A percentile compares a stretch with the other conserved stretches of the same genome.
These are phyloP conservation scores for Lecanosticta acicola DNA, from an alignment of 2,329 filamentous ascomycete species.

Conservation along the genomic window DNA sequence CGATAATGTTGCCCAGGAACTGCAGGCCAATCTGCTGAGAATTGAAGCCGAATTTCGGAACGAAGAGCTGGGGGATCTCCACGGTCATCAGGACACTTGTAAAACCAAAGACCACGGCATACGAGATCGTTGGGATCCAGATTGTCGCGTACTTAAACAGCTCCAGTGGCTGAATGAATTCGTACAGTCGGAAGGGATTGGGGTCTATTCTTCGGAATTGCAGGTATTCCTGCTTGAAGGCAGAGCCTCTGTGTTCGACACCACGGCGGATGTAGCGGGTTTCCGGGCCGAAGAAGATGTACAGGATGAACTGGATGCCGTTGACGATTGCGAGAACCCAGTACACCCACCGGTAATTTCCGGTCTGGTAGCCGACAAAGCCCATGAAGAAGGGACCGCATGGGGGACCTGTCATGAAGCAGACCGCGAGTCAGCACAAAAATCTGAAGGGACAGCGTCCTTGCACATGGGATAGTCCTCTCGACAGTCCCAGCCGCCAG, in stretches of 20 bases:
- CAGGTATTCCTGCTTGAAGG: constrained; percentile 44
- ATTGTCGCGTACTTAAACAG: constrained; percentile 45
- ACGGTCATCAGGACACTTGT: constrained; percentile 50
- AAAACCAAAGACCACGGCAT: constrained; percentile 55
- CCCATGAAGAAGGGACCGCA: constrained; percentile 37
- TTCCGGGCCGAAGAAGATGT: constrained; percentile 52
- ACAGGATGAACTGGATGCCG: constrained; percentile 51
- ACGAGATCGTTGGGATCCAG: constrained; percentile 47
- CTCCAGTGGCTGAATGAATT: constrained; percentile 50
- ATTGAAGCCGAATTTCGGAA: constrained; percentile 52
- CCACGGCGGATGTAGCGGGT: constrained; percentile 49
- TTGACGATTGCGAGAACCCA: constrained; percentile 55
- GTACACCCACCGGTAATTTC: constrained; percentile 54
- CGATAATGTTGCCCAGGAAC: constrained; percentile 53
- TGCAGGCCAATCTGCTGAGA: constrained; percentile 55
- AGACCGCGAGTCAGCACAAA: not conserved
- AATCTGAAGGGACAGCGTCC: too few species aligned
- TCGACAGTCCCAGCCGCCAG: too few species aligned
- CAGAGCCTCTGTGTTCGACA: constrained; percentile 31
- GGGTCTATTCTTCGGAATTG: constrained; percentile 48
- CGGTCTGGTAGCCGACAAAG: constrained; percentile 47
- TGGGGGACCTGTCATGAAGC: constrained; percentile 31
- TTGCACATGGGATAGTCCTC: too few species aligned
- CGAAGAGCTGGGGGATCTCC: constrained; percentile 56
- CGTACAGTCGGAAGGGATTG: constrained; percentile 42